A percentile compares a stretch with the other conserved stretches of the same genome.
Evolutionary conservation across 768 basidiomycete species (phyloP).

Genomic region (Leccinum truebloodii): DNA sequence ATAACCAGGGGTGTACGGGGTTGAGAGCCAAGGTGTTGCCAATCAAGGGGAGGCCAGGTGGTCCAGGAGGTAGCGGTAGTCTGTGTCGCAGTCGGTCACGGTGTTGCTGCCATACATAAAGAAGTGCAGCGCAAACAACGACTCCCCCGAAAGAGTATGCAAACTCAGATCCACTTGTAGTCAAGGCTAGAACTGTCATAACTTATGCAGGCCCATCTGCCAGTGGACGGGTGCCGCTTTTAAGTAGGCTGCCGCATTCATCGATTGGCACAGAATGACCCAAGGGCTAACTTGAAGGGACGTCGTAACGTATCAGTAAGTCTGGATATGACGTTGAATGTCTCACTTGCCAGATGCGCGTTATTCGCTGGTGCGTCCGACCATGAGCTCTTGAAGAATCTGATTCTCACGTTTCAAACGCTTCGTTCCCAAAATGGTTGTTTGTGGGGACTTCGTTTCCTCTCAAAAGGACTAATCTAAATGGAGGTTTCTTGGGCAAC

Average conservation of each 20-base stretch:
- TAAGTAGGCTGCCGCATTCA: neutral
- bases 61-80: constrained; percentile 49
- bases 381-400: no score
- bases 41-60: constrained; percentile 43
- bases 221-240: neutral
- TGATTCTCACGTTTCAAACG: neutral
- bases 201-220: neutral
- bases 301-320: neutral
- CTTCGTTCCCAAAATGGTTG: neutral
- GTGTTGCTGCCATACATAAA: constrained; percentile 19
- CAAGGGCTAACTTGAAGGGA: neutral
- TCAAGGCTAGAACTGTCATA: neutral
- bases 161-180: constrained; percentile 1
- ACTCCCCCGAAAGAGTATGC: constrained; percentile 9
- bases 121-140: constrained; percentile 3
- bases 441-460: no score
- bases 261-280: neutral
- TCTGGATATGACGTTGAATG: neutral
- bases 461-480: neutral
- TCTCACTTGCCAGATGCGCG: neutral
- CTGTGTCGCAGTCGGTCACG: constrained; percentile 10
- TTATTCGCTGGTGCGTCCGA: neutral
- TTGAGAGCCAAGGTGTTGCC: constrained; percentile 28
- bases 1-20: constrained; percentile 29
- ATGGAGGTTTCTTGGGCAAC: neutral